phyloP scores from a whole-genome alignment of 2,329 filamentous ascomycete species.

The Penicillium sp. region DNA sequence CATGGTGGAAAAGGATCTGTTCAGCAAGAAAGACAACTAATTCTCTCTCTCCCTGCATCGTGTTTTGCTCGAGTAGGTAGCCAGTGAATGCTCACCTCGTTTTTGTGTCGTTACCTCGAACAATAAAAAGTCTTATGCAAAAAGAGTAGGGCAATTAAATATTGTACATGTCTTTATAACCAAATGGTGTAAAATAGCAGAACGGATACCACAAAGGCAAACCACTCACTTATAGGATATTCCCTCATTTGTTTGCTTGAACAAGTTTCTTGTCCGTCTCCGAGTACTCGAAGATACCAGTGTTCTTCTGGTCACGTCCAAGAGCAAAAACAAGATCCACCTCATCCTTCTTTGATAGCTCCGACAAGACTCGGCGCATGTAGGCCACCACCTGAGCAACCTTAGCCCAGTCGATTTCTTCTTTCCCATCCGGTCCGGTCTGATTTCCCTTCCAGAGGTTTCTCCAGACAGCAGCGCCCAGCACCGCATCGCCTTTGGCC shows the following conservation, averaged over 20 bases:
- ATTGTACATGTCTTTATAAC: conserved; percentile 15
- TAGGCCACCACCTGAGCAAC: conserved; percentile 63
- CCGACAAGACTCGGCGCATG: conserved; percentile 57
- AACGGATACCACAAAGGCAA: neutral
- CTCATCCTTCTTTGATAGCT: conserved; percentile 55
- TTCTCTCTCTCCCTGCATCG: neutral
- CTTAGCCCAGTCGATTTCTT: conserved; percentile 59
- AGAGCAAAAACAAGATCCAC: conserved; percentile 54
- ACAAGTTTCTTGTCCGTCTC: conserved; percentile 41
- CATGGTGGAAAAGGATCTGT: conserved; percentile 83
- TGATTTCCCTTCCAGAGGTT: conserved; percentile 79
- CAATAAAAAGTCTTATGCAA: neutral
- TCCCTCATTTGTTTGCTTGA: conserved; percentile 27
- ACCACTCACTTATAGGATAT: neutral
- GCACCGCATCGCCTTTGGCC: conserved; percentile 47
- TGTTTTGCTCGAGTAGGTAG: neutral
- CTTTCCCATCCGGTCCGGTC: conserved; percentile 30
- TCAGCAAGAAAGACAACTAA: conserved; percentile 40
- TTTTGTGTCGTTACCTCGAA: neutral
- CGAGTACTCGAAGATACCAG: conserved; percentile 35
- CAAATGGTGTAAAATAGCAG: neutral
- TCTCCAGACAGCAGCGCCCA: conserved; percentile 76
- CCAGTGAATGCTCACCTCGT: neutral
- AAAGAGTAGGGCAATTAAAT: conserved; percentile 6
- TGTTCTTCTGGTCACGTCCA: conserved; percentile 37